phyloP scores from a whole-genome alignment of 1,284 basidiomycete genomes.

The Ganoderma leucocontextum region DNA sequence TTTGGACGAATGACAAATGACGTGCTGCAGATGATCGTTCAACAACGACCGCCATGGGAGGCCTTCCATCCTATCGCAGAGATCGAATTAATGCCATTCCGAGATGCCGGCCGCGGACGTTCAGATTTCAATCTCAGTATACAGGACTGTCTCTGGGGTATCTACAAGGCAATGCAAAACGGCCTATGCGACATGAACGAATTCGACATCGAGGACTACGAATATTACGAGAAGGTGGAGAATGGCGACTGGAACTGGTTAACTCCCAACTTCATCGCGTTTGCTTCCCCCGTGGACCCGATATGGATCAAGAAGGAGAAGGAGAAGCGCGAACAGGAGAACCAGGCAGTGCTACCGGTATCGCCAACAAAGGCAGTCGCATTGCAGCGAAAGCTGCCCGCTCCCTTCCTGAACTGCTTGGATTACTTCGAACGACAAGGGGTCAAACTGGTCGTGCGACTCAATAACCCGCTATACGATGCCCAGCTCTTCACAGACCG shows the following conservation, averaged over 20 bases:
- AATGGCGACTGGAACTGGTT: conserved; percentile 99
- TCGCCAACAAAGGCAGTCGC: conserved; percentile 52
- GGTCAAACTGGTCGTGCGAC: conserved; percentile 91
- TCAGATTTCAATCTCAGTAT: conserved; percentile 94
- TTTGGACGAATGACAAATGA: conserved; percentile 1
- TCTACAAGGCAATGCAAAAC: conserved; percentile 93
- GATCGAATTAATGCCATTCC: conserved; percentile 92
- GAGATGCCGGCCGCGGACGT: conserved; percentile 93
- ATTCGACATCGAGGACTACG: conserved; percentile 91
- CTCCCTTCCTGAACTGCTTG: conserved; percentile 87
- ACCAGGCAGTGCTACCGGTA: conserved; percentile 41
- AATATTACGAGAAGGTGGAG: conserved; percentile 93
- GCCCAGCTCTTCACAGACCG: conserved; percentile 83
- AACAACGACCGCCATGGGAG: conserved; percentile 92
- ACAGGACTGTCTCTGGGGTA: conserved; percentile 94
- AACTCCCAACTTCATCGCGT: conserved; percentile 92
- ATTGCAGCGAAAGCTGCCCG: conserved; percentile 77
- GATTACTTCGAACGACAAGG: conserved; percentile 90
- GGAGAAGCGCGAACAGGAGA: conserved; percentile 54
- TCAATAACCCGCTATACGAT: conserved; percentile 97
- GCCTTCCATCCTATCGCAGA: conserved; percentile 93
- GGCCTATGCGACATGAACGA: conserved; percentile 92
- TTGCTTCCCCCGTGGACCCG: conserved; percentile 91
- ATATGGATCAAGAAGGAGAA: conserved; percentile 78
- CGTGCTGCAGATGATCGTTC: conserved; percentile 85